phyloP scores from a whole-genome alignment of 352 stramenopile species.

The Pythium folliculosum region DNA sequence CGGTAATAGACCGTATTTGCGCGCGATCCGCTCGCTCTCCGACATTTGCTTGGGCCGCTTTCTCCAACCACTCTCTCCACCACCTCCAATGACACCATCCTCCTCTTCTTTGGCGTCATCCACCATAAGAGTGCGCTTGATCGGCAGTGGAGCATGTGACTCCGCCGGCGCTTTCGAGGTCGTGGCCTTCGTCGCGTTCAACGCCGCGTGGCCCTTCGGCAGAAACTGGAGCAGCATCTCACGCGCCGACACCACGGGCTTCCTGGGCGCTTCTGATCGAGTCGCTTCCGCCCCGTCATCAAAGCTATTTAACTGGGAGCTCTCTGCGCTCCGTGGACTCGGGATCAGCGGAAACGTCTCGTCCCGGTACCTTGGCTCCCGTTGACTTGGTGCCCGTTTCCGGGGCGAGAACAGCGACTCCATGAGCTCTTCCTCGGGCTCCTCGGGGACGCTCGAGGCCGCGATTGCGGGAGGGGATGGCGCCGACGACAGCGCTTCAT shows the following conservation, averaged over 20 bases:
- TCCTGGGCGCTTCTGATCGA: constrained; percentile 9
- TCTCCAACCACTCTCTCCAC: constrained; percentile 2
- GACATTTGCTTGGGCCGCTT: constrained; percentile 32
- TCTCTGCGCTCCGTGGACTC: constrained; percentile 15
- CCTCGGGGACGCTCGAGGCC: background rate
- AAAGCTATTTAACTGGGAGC: background rate
- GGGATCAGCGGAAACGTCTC: constrained; percentile 24
- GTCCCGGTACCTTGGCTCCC: constrained; percentile 9
- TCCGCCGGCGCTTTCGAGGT: too few species aligned
- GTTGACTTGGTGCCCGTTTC: background rate
- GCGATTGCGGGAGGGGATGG: background rate
- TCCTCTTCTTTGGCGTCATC: constrained; percentile 1
- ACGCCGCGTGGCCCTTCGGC: constrained; percentile 9
- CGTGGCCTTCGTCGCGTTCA: background rate
- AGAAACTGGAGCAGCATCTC: constrained; percentile 59
- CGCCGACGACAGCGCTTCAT: background rate
- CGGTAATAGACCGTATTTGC: constrained; percentile 60
- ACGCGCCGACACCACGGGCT: constrained; percentile 64
- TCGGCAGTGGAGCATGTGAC: background rate
- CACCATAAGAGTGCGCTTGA: constrained; percentile 18
- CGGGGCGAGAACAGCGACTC: constrained; percentile 28
- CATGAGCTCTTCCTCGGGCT: constrained; percentile 32
- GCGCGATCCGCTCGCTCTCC: constrained; percentile 51
- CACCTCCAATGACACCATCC: background rate
- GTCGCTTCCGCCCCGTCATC: background rate